Percentiles rank a stretch among this genome's conserved stretches.
Evolutionary conservation across 495 filamentous ascomycete species (phyloP).

Genomic region (Neurospora cerealis): DNA sequence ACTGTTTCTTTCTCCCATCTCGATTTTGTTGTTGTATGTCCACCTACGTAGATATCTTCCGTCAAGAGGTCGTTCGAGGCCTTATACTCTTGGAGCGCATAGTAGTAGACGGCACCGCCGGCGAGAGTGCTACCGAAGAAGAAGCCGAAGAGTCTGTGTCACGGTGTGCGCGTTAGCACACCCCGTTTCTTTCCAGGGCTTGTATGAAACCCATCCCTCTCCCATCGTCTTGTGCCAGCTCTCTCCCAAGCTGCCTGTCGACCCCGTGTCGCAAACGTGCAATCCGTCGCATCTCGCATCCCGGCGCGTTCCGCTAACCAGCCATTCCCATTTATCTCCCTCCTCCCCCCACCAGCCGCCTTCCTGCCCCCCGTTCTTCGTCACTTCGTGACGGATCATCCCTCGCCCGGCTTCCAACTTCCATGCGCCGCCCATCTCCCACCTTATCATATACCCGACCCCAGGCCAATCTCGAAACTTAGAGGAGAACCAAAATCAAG

Average conservation of each 20-base stretch:
- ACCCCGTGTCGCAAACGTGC: too few species aligned
- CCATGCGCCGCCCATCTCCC: neutral
- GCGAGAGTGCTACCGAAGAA: constrained; percentile 74
- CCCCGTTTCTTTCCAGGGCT: neutral
- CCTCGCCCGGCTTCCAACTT: too few species aligned
- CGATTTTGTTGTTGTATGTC: neutral
- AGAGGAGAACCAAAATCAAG: too few species aligned
- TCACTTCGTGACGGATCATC: too few species aligned
- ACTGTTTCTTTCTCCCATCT: neutral
- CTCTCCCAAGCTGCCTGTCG: neutral
- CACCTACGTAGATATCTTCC: constrained; percentile 89
- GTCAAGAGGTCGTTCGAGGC: constrained; percentile 88
- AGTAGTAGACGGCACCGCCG: constrained; percentile 77
- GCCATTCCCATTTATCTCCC: neutral
- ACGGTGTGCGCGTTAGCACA: neutral
- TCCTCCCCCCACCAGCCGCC: neutral
- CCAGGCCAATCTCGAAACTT: too few species aligned
- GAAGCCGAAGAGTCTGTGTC: constrained; percentile 77
- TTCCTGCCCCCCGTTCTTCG: too few species aligned
- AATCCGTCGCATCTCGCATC: too few species aligned
- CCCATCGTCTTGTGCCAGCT: neutral
- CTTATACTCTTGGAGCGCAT: constrained; percentile 85
- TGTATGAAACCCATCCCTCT: neutral
- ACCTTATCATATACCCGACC: neutral
- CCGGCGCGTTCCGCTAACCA: neutral